Evolutionary conservation across 1,284 basidiomycete genomes (phyloP), one percentile per base, ranked within the genome.

Genomic region (Tilletia caries): DNA sequence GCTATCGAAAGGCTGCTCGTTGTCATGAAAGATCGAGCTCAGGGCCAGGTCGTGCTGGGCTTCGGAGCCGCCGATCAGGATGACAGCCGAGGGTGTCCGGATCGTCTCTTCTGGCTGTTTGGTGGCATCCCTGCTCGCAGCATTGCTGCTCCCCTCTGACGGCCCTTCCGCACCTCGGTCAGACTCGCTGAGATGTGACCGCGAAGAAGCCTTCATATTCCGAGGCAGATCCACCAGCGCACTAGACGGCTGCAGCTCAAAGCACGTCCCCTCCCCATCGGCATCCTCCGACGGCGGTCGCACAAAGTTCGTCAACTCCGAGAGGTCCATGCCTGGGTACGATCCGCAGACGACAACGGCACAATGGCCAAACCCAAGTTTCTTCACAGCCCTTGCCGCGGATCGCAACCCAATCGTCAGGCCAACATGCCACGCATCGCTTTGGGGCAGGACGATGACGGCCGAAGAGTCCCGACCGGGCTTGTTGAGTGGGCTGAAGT

Each of bases 401-500:
- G 70, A 46, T 12, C 54, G 32, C 13, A 60, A 23, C 18, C 68
- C 70, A n/a, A 71, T 48, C 27, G 58, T 62, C 20, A 50, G 34
- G 4, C 48, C 67, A 18, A 25, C 52, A 23, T 65, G 33, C 52
- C 25, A 52, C 15, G 32, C 18, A 6, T 18, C 70, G 8, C 33
- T 46, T 2, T 37, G 20, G 6, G 32, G 33, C 10, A 66, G 32
- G 13, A 71, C 52, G 8, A 71, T 54, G n/a, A 71, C 54, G 12
- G 68, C 70, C n/a, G 64, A 34, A 13, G 43, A 34, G 8, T 54
- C 25, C 41, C 46, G 41, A 50, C 68, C 66, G 18, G 70, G 64
- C 58, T 46, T 65, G 41, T 71, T 71, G 70, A 71, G 67, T 2
- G 70, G 70, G 33, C 46, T 67, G 5, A 66, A 46, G 37, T 65